A percentile compares a stretch with the other conserved stretches of the same genome.
Evolutionary conservation across 1,284 basidiomycete genomes (phyloP).

Genomic region (Neolentinus lepideus): DNA sequence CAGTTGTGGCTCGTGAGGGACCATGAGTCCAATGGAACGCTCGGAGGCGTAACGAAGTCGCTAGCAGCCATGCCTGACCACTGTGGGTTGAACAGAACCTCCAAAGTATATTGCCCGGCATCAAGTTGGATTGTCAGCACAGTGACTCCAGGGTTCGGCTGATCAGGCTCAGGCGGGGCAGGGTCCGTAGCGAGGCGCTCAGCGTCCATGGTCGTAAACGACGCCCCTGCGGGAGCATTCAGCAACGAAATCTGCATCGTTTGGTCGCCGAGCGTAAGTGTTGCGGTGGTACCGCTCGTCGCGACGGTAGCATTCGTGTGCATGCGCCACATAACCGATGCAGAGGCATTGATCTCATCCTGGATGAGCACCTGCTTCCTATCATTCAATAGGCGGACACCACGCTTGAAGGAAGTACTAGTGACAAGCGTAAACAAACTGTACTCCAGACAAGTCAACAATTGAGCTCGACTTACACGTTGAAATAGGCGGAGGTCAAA

Average conservation of each 20-base stretch:
- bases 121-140: slow-evolving; percentile 74
- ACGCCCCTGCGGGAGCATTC: slow-evolving; percentile 53
- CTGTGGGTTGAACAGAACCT: slow-evolving; percentile 85
- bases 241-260: slow-evolving; percentile 44
- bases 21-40: slow-evolving; percentile 66
- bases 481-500: slow-evolving; percentile 75
- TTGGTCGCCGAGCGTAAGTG: slow-evolving; percentile 54
- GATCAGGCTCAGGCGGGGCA: slow-evolving; percentile 57
- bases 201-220: slow-evolving; percentile 41
- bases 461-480: slow-evolving; percentile 45
- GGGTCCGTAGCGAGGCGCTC: slow-evolving; percentile 57
- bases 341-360: slow-evolving; percentile 69
- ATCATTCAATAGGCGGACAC: slow-evolving; percentile 81
- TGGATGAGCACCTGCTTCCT: slow-evolving; percentile 90
- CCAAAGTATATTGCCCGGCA: slow-evolving; percentile 64
- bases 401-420: slow-evolving; percentile 71
- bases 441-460: slow-evolving; percentile 3
- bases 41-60: slow-evolving; percentile 58
- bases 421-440: slow-evolving; percentile 10
- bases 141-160: slow-evolving; percentile 72
- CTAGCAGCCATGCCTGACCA: slow-evolving; percentile 56
- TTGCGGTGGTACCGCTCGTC: slow-evolving; percentile 51
- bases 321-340: slow-evolving; percentile 81
- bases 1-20: slow-evolving; percentile 64
- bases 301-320: slow-evolving; percentile 83